Evolutionary conservation across 306 rosid genomes (phyloP).

Genomic region (Begonia loranthoides): DNA sequence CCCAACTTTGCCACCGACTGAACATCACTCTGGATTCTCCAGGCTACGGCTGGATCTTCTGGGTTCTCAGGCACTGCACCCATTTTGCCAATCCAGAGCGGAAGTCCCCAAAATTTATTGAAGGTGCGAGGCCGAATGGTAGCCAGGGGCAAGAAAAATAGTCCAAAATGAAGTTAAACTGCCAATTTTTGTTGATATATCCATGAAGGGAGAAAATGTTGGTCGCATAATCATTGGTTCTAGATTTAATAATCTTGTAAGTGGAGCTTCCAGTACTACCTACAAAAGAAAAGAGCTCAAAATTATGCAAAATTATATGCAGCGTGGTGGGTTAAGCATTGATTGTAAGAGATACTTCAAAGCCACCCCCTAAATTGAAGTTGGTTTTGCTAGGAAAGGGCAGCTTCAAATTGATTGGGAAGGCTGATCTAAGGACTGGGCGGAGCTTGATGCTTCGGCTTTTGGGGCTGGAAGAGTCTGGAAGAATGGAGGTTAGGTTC

Average conservation of each 20-base stretch:
- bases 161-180: conserved; percentile 6
- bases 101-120: conserved; percentile 41
- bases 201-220: conserved; percentile 53
- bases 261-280: conserved; percentile 78
- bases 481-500: conserved; percentile 56
- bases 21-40: conserved; percentile 43
- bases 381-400: conserved; percentile 55
- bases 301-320: conserved; percentile 57
- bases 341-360: conserved; percentile 71
- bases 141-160: conserved; percentile 4
- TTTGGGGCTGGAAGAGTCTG: conserved; percentile 24
- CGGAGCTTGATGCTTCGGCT: conserved; percentile 54
- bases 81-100: conserved; percentile 25
- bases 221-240: conserved; percentile 57
- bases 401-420: conserved; percentile 79
- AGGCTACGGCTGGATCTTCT: conserved; percentile 54
- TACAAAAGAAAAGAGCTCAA: conserved; percentile 83
- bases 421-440: conserved; percentile 48
- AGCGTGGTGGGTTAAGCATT: conserved; percentile 63
- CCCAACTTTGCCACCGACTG: conserved; percentile 19
- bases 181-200: conserved; percentile 52
- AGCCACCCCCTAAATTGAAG: conserved; percentile 65
- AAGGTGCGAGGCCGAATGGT: conserved; percentile 13
- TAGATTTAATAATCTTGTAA: conserved; percentile 54
- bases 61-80: conserved; percentile 34